Percentiles rank a stretch among this genome's conserved stretches.
phyloP scores from a whole-genome alignment of 768 basidiomycete genomes.

The Crassisporium funariophilum region DNA sequence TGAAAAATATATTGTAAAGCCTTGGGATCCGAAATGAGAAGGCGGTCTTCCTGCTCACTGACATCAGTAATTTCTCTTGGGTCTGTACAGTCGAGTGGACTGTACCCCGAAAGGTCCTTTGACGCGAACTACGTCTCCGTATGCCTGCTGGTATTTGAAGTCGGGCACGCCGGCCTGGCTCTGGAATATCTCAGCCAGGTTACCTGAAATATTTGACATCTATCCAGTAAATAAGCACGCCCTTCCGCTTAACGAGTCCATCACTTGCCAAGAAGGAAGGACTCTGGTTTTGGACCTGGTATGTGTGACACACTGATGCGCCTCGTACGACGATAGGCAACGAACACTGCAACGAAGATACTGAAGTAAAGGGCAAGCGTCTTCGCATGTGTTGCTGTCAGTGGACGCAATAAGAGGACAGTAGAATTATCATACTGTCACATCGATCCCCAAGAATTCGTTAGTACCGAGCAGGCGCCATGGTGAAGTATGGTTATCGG shows the following conservation, averaged over 20 bases:
- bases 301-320: slow-evolving; percentile 46
- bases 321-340: slow-evolving; percentile 35
- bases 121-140: slow-evolving; percentile 52
- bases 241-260: background rate
- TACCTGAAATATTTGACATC: slow-evolving; percentile 34
- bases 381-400: background rate
- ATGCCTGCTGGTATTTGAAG: slow-evolving; percentile 53
- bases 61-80: slow-evolving; percentile 1
- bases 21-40: slow-evolving; percentile 58
- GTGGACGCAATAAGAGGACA: background rate
- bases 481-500: background rate
- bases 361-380: slow-evolving; percentile 6
- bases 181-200: slow-evolving; percentile 50
- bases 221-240: background rate
- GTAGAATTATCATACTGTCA: slow-evolving; percentile 6
- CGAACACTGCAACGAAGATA: slow-evolving; percentile 22
- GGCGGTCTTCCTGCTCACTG: slow-evolving; percentile 46
- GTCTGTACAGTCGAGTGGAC: slow-evolving; percentile 2
- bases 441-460: slow-evolving; percentile 3
- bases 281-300: slow-evolving; percentile 50
- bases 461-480: background rate
- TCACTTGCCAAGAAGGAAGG: slow-evolving; percentile 47
- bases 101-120: slow-evolving; percentile 53
- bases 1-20: slow-evolving; percentile 61
- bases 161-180: slow-evolving; percentile 53